phyloP scores from a whole-genome alignment of 2,329 filamentous ascomycete species.

The Colletotrichum limetticola region DNA sequence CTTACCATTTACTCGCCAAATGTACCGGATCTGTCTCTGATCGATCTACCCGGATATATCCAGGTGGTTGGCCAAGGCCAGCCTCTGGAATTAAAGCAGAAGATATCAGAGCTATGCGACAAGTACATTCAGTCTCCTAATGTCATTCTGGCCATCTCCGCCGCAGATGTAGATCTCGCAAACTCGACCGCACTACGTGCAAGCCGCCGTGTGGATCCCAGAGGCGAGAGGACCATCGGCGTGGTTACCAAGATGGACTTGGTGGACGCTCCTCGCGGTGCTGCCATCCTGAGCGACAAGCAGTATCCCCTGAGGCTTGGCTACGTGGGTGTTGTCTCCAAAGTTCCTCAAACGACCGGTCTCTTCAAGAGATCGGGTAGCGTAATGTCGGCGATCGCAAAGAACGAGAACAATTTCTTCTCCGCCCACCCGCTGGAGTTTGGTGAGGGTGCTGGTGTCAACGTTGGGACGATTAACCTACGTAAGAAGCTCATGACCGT shows the following conservation, averaged over 20 bases:
- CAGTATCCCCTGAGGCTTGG: constrained; percentile 96
- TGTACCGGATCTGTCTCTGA: constrained; percentile 93
- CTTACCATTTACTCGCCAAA: constrained; percentile 95
- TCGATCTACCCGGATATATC: constrained; percentile 97
- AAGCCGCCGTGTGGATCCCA: constrained; percentile 89
- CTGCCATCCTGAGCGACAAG: constrained; percentile 82
- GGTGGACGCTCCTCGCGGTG: constrained; percentile 84
- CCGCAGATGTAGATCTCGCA: constrained; percentile 95
- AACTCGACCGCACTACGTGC: constrained; percentile 94
- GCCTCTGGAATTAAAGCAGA: constrained; percentile 90
- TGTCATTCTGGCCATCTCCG: constrained; percentile 95
- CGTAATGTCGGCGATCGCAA: constrained; percentile 82
- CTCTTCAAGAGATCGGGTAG: constrained; percentile 88
- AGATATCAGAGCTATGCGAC: constrained; percentile 95
- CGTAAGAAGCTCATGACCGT: constrained; percentile 98
- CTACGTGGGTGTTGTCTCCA: constrained; percentile 94
- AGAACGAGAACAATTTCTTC: constrained; percentile 91
- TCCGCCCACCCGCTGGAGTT: constrained; percentile 84
- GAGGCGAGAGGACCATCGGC: constrained; percentile 95
- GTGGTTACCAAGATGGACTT: constrained; percentile 99
- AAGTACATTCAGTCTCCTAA: constrained; percentile 98
- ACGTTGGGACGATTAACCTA: constrained; percentile 85
- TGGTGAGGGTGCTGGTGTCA: constrained; percentile 76
- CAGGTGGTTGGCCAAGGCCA: constrained; percentile 94
- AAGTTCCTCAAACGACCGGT: constrained; percentile 74